Conservation (phyloP, 345 rosid genomes). For the Eutrema japonicum region DNA sequence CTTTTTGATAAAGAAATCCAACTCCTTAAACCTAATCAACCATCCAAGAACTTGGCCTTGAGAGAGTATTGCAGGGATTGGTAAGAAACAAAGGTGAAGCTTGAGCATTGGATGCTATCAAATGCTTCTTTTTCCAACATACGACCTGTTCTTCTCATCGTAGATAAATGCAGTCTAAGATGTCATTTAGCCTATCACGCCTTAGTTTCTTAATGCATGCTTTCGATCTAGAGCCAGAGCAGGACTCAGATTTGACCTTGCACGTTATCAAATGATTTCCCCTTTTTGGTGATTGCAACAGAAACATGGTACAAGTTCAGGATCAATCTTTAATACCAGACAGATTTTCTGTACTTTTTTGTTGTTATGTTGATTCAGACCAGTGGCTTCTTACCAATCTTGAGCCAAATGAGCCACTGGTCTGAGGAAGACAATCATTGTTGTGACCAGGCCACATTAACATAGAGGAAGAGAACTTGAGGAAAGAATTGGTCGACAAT, state of each 20-base stretch:
- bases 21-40: neutral
- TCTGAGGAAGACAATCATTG: too few species aligned
- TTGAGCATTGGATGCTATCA: neutral
- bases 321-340: neutral
- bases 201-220: conserved; percentile 79
- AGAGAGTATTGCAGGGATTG: conserved; percentile 40
- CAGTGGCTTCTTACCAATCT: neutral
- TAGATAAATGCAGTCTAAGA: neutral
- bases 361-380: conserved; percentile 43
- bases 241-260: conserved; percentile 51
- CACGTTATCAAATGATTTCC: conserved; percentile 46
- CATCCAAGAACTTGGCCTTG: conserved; percentile 58
- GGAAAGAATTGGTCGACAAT: neutral
- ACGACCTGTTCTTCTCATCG: conserved; percentile 38
- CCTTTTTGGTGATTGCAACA: conserved; percentile 37
- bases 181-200: conserved; percentile 58
- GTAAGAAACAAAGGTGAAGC: neutral
- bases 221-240: conserved; percentile 61
- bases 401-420: neutral
- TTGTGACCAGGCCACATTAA: conserved; percentile 43
- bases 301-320: neutral
- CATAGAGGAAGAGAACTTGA: neutral
- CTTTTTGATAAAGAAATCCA: neutral
- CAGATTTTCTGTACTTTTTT: neutral
- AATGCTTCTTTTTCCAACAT: too few species aligned